phyloP scores from a whole-genome alignment of 805 yeast species.

The Candida lessepsii region DNA sequence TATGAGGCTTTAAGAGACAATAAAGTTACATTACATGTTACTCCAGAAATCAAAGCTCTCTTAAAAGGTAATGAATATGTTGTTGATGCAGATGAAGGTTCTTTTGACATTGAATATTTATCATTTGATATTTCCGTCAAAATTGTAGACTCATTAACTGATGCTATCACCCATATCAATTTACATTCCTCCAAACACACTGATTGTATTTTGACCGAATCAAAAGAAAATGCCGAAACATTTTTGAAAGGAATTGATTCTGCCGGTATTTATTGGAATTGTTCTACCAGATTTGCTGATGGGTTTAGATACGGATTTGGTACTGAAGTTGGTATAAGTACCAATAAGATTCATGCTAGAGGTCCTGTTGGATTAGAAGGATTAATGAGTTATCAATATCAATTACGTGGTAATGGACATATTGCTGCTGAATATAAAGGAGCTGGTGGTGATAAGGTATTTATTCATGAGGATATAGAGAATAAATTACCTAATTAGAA shows the following conservation, averaged over 20 bases:
- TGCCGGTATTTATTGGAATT: slow-evolving; percentile 97
- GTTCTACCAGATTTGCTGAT: slow-evolving; percentile 95
- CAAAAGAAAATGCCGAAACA: slow-evolving; percentile 64
- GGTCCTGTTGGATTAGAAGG: slow-evolving; percentile 99
- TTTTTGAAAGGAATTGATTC: slow-evolving; percentile 88
- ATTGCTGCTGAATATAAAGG: slow-evolving; percentile 89
- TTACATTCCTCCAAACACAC: slow-evolving; percentile 94
- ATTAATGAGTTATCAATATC: slow-evolving; percentile 91
- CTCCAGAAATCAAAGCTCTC: slow-evolving; percentile 45
- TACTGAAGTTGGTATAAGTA: slow-evolving; percentile 96
- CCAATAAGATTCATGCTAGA: slow-evolving; percentile 95
- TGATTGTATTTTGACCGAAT: slow-evolving; percentile 83
- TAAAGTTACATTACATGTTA: slow-evolving; percentile 73
- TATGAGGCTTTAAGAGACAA: slow-evolving; percentile 47
- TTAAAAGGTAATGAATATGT: slow-evolving; percentile 35
- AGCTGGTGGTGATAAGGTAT: slow-evolving; percentile 81
- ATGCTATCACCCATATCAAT: slow-evolving; percentile 86
- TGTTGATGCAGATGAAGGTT: slow-evolving; percentile 50
- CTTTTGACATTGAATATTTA: slow-evolving; percentile 81
- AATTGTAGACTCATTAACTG: slow-evolving; percentile 54
- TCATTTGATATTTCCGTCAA: slow-evolving; percentile 80
- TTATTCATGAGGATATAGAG: slow-evolving; percentile 60
- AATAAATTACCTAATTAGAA: background rate
- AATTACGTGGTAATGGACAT: slow-evolving; percentile 89
- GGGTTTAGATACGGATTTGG: slow-evolving; percentile 99